These are phyloP conservation scores for Terfezia claveryi DNA, from an alignment of 495 filamentous ascomycete genomes.

Conservation along the genomic window DNA sequence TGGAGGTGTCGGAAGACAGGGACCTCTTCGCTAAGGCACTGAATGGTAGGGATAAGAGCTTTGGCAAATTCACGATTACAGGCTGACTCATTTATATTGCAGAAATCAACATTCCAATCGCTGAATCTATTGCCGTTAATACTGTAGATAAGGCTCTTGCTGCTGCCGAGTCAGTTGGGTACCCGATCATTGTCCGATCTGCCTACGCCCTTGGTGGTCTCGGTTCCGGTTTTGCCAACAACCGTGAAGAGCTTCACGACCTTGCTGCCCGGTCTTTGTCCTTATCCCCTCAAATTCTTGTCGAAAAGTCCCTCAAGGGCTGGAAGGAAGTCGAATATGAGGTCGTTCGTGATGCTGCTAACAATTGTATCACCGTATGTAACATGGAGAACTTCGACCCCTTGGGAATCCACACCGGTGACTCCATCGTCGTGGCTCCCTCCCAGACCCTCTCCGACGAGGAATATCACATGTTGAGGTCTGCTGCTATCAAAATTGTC, in stretches of 20 bases:
- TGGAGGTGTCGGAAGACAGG: constrained; percentile 87
- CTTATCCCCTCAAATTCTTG: constrained; percentile 86
- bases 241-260: constrained; percentile 78
- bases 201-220: constrained; percentile 90
- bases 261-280: constrained; percentile 81
- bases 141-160: constrained; percentile 78
- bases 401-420: constrained; percentile 85
- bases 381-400: constrained; percentile 99
- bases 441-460: constrained; percentile 91
- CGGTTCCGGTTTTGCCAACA: constrained; percentile 89
- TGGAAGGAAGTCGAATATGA: constrained; percentile 99
- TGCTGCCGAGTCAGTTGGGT: constrained; percentile 68
- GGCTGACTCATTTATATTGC: constrained; percentile 6
- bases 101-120: constrained; percentile 94
- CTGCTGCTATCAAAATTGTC: constrained; percentile 89
- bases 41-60: constrained; percentile 21
- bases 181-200: constrained; percentile 92
- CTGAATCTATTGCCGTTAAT: constrained; percentile 75
- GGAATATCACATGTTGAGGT: constrained; percentile 96
- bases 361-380: constrained; percentile 98
- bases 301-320: constrained; percentile 98
- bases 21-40: constrained; percentile 84
- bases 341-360: constrained; percentile 75
- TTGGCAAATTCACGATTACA: too few relatives aligned
- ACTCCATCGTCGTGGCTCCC: constrained; percentile 90